Evolutionary conservation across 441 rosid genomes (phyloP).

Genomic region (Populus hybrid): DNA sequence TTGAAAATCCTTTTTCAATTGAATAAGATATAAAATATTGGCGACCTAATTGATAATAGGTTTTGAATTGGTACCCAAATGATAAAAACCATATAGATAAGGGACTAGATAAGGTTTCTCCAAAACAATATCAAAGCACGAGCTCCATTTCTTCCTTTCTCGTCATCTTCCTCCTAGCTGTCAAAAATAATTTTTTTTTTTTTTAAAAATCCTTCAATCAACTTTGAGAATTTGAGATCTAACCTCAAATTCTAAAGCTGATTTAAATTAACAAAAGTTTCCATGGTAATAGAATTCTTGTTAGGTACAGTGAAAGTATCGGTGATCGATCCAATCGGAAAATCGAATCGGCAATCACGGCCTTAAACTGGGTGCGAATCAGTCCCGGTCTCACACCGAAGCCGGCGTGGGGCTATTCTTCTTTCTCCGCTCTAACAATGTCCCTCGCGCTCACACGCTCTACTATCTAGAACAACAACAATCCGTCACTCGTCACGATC

Average conservation of each 20-base stretch:
- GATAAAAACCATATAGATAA: background rate
- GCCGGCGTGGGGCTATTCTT: slow-evolving; percentile 73
- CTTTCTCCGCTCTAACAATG: slow-evolving; percentile 65
- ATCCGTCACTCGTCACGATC: slow-evolving; percentile 32
- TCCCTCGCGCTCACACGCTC: slow-evolving; percentile 54
- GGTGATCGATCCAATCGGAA: slow-evolving; percentile 8
- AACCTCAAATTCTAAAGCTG: background rate
- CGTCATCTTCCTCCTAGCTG: background rate
- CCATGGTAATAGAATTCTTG: background rate
- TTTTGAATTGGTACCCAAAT: background rate
- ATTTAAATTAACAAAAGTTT: no score
- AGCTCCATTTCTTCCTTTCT: background rate
- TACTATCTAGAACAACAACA: slow-evolving; percentile 53
- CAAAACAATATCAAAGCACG: background rate
- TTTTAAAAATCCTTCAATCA: background rate
- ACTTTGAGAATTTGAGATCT: background rate
- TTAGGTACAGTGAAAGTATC: background rate
- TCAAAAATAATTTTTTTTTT: background rate
- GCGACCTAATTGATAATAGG: background rate
- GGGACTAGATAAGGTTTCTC: background rate
- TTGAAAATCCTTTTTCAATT: no score
- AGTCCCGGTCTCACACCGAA: slow-evolving; percentile 73
- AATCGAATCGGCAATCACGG: slow-evolving; percentile 17
- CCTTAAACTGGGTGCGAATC: slow-evolving; percentile 92
- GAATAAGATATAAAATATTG: no score